Evolutionary conservation across 495 filamentous ascomycete genomes (phyloP), one percentile per base, ranked within the genome.

Genomic region (Elasticomyces elasticus): DNA sequence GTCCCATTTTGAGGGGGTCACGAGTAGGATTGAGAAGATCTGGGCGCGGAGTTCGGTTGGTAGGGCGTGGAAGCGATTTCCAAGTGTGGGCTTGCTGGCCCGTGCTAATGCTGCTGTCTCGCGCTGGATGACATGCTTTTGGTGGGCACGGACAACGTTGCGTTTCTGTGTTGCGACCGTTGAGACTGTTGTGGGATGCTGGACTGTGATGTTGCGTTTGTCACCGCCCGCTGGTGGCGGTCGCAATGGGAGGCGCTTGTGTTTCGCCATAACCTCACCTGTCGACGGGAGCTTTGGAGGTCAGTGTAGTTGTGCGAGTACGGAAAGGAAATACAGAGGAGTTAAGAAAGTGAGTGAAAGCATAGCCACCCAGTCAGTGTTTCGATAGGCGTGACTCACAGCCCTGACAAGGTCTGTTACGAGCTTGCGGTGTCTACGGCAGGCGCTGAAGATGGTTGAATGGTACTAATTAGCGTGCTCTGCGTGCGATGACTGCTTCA

Each of bases 61-160:
- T 3, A 56, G 54, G 22, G 45, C 22, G 48, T 56, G 22, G 54
- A 56, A 51, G 54, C 54, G 54, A 37, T 56, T 47, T 4, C 19
- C 45, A 1, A 56, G 47, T 1, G 54, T 51, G 6, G 44, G 31
- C 9, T 15, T 12, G 9, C 12, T 4, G 1, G 38, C n/a, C 11
- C 19, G 13, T 15, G 30, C 6, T 2, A n/a, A 19, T 27, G 13
- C 19, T 20, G 24, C 17, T n/a, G 28, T 37, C 5, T 30, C 27
- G 49, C 38, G 33, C 19, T 52, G 37, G 50, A 27, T 13, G 11
- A 5, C 11, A n/a, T 52, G 33, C 17, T 40, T 42, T 15, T 44
- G 5, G 22, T 45, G 33, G 31, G 50, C 37, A 6, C n/a, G 15
- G 30, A 50, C 26, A 38, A 45, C 17, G 46, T 22, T 30, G 23